Base-by-base conservation (phyloP, 805 yeast genomes). In the Ascoidea asiatica region DNA sequence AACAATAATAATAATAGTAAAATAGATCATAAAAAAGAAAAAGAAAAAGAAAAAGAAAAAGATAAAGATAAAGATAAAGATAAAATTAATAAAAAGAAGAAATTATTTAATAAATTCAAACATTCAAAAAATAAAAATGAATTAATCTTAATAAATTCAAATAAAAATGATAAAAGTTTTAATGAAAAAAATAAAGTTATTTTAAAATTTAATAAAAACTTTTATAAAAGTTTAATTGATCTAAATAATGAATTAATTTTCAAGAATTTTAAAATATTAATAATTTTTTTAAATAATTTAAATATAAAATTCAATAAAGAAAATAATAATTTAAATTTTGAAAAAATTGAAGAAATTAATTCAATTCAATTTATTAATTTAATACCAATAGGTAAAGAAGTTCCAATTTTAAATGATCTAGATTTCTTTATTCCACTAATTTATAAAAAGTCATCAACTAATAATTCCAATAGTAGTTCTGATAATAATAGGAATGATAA, bases 271-370 rank as follows among this genome's bases (percentile, higher is more conserved):
- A 40, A 45, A 19, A 41, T 42, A 17, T 39, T 49, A 36, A 19
- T 45, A 4, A 22, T 41, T 7, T 44, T 41, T 20, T 42, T 49
- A 43, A 21, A 44, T 17, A 47, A 45, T 35, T 41, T 49, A 4
- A 44, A 38, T 3, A 44, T 44, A 19, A 49, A 49, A 35, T 39
- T 49, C 17, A 40, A 21, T n/a, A 17, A 43, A 3, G 43, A 49
- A 39, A 49, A 49, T 40, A 44, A 49, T 33, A 45, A 49, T 21
- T 33, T 49, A n/a, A 33, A 19, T 5, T 49, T 49, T 40, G 43
- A 49, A n/a, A 42, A 21, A 37, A 38, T 47, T n/a, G 39, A 13
- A 11, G 21, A 17, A 15, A 38, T 49, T 17, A 33, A 19, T 6
- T 37, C 21, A 11, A 19, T 39, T 2, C 42, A 47, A 13, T 41